Conservation (phyloP, 202 grass and related monocot species). For the Schoenoplectus tabernaemontani region DNA sequence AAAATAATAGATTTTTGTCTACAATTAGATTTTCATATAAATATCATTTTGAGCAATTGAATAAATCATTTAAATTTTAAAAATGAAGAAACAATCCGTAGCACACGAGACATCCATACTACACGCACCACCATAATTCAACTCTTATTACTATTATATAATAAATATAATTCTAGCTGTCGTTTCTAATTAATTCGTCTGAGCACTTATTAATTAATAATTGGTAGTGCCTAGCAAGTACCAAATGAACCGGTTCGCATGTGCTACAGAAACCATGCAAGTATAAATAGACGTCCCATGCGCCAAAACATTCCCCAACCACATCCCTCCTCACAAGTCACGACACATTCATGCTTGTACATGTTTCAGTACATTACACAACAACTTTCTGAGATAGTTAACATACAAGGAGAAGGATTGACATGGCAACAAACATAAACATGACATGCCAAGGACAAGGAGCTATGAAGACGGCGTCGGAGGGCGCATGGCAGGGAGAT, state of each 20-base stretch:
- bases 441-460: constrained; percentile 13
- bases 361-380: too few species aligned
- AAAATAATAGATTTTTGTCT: too few species aligned
- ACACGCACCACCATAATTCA: too few species aligned
- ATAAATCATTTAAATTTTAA: too few species aligned
- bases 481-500: constrained; percentile 61
- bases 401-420: background rate
- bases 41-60: too few species aligned
- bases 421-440: background rate
- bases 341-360: background rate
- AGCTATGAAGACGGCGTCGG: constrained; percentile 59
- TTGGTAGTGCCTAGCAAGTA: background rate
- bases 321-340: background rate
- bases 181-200: background rate
- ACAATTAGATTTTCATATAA: too few species aligned
- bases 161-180: background rate
- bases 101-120: too few species aligned
- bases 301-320: background rate
- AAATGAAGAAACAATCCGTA: too few species aligned
- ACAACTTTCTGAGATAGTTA: background rate
- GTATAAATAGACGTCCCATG: background rate
- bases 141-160: too few species aligned
- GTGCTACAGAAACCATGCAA: background rate
- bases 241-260: background rate
- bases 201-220: background rate